A percentile compares a stretch with the other conserved stretches of the same genome.
phyloP scores from a whole-genome alignment of 495 filamentous ascomycete species.

The Xylaria scruposa region DNA sequence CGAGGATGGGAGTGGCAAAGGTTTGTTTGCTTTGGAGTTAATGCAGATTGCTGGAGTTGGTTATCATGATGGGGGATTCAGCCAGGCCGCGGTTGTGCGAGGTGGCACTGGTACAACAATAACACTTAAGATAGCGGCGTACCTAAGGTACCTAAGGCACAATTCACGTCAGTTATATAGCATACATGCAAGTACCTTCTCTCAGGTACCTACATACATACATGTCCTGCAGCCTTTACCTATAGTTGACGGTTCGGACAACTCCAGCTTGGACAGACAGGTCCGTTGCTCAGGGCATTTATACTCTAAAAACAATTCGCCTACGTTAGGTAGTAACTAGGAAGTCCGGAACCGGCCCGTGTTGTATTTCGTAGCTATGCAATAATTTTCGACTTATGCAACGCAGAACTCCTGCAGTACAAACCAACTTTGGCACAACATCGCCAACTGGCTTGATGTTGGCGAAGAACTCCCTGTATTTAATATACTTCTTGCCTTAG shows the following conservation, averaged over 20 bases:
- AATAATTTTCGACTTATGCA: background rate
- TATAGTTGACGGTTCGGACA: background rate
- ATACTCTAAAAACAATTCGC: background rate
- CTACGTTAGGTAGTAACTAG: background rate
- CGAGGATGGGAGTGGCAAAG: background rate
- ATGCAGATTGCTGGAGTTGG: background rate
- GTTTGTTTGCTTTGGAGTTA: background rate
- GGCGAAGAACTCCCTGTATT: background rate
- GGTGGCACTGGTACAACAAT: background rate
- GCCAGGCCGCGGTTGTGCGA: background rate
- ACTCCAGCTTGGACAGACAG: background rate
- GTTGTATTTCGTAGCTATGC: background rate
- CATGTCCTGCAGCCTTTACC: constrained; percentile 1
- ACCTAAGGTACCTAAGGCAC: background rate
- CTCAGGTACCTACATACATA: background rate
- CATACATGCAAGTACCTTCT: background rate
- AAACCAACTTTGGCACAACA: background rate
- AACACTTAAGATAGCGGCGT: background rate
- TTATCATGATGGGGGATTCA: background rate
- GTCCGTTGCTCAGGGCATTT: background rate
- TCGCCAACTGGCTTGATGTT: background rate
- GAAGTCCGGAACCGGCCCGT: too few species aligned
- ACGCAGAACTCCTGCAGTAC: too few species aligned
- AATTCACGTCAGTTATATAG: background rate
- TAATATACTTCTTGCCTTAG: background rate